Conservation (phyloP, 306 rosid species). For the Cicer judaicum region DNA sequence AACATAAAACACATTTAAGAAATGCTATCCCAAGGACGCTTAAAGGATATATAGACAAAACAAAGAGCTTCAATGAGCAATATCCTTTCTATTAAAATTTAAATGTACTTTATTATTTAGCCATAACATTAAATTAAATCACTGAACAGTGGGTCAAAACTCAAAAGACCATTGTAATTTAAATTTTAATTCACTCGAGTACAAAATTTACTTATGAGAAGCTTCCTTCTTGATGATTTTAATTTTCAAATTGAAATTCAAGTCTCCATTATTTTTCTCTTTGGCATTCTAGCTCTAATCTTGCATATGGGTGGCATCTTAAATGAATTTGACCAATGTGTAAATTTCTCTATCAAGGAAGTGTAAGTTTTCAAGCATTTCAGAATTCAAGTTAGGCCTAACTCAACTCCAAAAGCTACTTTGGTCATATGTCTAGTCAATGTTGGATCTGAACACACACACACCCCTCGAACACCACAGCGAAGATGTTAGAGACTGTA, state of each 20-base stretch:
- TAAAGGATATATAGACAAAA: not conserved
- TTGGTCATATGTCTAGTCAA: not conserved
- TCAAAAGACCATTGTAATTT: not conserved
- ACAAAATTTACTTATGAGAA: not conserved
- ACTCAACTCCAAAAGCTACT: not conserved
- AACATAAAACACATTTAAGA: not conserved
- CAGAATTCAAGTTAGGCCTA: not conserved
- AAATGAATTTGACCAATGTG: not conserved
- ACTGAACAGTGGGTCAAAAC: not conserved
- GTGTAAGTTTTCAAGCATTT: slow-evolving; percentile 12
- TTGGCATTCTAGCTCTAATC: not conserved
- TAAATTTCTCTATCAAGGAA: not conserved
- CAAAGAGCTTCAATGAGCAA: not conserved
- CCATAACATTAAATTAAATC: not conserved
- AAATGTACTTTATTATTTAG: not conserved
- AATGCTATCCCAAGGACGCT: not conserved
- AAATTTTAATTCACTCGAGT: not conserved
- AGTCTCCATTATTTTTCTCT: slow-evolving; percentile 26
- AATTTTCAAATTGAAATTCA: slow-evolving; percentile 17
- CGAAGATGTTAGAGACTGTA: not conserved
- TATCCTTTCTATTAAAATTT: not conserved
- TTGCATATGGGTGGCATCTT: slow-evolving; percentile 27
- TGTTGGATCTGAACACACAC: not conserved
- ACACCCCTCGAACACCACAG: not conserved
- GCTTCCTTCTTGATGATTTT: not conserved